phyloP scores from a whole-genome alignment of 768 basidiomycete genomes.

The Naganishia friedmannii region DNA sequence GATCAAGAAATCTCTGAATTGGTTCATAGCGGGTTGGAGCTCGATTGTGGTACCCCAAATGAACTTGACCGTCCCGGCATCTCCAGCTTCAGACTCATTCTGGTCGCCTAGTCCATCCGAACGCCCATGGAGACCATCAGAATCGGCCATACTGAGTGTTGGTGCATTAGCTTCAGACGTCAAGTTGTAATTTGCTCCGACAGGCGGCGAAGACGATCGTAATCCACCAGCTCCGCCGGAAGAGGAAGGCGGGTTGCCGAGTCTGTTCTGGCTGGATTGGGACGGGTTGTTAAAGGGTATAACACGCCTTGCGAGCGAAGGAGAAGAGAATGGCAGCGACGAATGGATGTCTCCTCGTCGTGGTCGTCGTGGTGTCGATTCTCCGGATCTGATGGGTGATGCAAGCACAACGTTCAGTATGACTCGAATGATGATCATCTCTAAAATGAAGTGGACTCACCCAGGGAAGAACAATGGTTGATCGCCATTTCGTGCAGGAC shows the following conservation, averaged over 20 bases:
- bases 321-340: slow-evolving; percentile 62
- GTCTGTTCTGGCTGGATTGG: slow-evolving; percentile 51
- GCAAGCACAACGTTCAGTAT: not conserved
- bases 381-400: slow-evolving; percentile 46
- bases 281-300: slow-evolving; percentile 49
- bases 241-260: slow-evolving; percentile 21
- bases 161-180: slow-evolving; percentile 28
- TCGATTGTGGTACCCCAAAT: slow-evolving; percentile 99
- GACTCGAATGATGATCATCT: not conserved
- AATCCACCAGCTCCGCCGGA: slow-evolving; percentile 1
- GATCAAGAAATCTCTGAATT: slow-evolving; percentile 81
- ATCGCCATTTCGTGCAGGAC: slow-evolving; percentile 32
- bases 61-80: slow-evolving; percentile 75
- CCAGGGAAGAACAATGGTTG: slow-evolving; percentile 56
- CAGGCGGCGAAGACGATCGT: slow-evolving; percentile 30
- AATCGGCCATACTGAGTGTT: slow-evolving; percentile 49
- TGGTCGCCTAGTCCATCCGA: slow-evolving; percentile 21
- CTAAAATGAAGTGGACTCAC: slow-evolving; percentile 36
- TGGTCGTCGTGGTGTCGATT: slow-evolving; percentile 66
- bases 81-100: slow-evolving; percentile 51
- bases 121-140: slow-evolving; percentile 56
- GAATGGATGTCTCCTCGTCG: slow-evolving; percentile 89
- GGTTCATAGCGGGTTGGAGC: slow-evolving; percentile 81
- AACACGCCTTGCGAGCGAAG: slow-evolving; percentile 55
- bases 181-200: slow-evolving; percentile 34